phyloP scores from a whole-genome alignment of 306 rosid species.

The Quercus rubra region DNA sequence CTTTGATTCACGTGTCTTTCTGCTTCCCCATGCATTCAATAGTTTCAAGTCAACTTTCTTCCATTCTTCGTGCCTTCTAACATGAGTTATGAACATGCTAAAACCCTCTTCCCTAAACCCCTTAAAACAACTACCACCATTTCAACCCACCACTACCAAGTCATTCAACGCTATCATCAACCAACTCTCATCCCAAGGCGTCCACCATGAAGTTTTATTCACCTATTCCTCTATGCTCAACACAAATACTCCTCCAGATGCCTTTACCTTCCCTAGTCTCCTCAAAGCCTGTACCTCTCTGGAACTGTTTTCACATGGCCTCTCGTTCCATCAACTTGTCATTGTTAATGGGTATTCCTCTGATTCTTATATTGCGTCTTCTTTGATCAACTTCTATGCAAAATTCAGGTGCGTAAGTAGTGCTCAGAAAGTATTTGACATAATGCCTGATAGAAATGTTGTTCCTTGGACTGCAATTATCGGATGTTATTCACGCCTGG shows the following conservation, averaged over 20 bases:
- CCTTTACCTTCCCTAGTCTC: constrained; percentile 67
- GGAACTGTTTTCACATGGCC: constrained; percentile 36
- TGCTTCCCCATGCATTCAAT: neutral
- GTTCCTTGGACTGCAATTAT: constrained; percentile 86
- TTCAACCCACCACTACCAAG: constrained; percentile 24
- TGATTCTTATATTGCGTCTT: constrained; percentile 59
- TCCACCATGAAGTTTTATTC: constrained; percentile 49
- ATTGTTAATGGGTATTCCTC: constrained; percentile 45
- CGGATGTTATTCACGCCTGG: constrained; percentile 52
- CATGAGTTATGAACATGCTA: constrained; percentile 39
- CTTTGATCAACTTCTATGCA: constrained; percentile 52
- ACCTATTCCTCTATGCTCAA: constrained; percentile 54
- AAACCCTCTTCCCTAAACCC: constrained; percentile 24
- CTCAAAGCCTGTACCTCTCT: constrained; percentile 70
- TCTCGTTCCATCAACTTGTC: constrained; percentile 49
- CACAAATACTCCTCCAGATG: constrained; percentile 46
- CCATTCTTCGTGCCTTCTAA: neutral
- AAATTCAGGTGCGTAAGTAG: constrained; percentile 27
- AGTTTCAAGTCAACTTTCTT: neutral
- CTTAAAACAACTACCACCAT: constrained; percentile 18
- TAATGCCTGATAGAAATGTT: constrained; percentile 60
- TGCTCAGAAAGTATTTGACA: constrained; percentile 61
- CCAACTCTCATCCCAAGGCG: constrained; percentile 51
- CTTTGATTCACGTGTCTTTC: neutral
- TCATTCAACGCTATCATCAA: constrained; percentile 59